phyloP scores from a whole-genome alignment of 331 rosid genomes.

The Malus hybrid region DNA sequence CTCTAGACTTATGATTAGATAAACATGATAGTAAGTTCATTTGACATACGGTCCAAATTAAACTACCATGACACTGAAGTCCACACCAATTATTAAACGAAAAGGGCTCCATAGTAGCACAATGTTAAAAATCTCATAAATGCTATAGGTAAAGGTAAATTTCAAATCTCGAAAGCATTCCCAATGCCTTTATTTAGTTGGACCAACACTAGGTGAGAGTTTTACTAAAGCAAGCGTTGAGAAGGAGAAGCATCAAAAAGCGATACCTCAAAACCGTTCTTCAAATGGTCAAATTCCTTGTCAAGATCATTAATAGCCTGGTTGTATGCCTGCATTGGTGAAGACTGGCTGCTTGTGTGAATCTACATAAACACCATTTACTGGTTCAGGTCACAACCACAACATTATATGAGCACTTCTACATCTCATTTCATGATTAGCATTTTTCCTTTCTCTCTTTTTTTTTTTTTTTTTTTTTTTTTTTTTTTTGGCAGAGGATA shows the following conservation, averaged over 20 bases:
- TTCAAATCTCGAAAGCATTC: neutral
- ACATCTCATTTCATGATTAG: neutral
- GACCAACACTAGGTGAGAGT: neutral
- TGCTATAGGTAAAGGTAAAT: neutral
- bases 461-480: too few relatives aligned
- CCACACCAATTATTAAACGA: too few relatives aligned
- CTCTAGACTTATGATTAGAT: neutral
- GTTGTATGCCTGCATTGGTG: slow-evolving; percentile 92
- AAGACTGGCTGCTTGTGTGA: slow-evolving; percentile 86
- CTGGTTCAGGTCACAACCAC: neutral
- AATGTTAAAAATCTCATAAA: neutral
- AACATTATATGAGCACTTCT: neutral
- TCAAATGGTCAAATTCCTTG: slow-evolving; percentile 71
- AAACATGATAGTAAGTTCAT: too few relatives aligned
- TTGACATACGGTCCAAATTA: too few relatives aligned
- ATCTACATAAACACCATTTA: slow-evolving; percentile 41
- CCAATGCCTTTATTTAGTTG: neutral
- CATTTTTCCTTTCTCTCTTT: too few relatives aligned
- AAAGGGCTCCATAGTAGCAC: neutral
- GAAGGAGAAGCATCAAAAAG: slow-evolving; percentile 1
- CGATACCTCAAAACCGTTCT: slow-evolving; percentile 66
- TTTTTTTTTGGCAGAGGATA: neutral
- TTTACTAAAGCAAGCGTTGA: neutral
- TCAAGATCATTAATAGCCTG: slow-evolving; percentile 89
- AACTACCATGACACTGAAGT: neutral